Evolutionary conservation across 352 stramenopile species (phyloP), one percentile per base, ranked within the genome.

Genomic region (Pythium scleroteichum): DNA sequence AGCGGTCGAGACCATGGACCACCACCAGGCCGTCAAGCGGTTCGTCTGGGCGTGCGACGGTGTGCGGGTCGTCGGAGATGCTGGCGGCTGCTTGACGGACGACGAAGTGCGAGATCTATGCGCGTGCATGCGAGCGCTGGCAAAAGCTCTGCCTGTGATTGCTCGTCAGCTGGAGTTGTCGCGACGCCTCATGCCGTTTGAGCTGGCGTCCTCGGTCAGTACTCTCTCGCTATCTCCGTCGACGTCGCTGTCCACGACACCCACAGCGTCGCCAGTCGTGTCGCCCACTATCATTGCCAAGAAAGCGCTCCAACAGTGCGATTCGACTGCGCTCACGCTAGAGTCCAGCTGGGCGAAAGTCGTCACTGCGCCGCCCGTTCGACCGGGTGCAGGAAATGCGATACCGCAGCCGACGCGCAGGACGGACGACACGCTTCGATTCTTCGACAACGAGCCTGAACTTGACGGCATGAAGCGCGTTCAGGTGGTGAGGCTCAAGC

Each of bases 401-500:
- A 1, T 22, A 22, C 42, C 22, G 22, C 42, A 17, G 16, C 3
- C 50, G 16, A 47, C 50, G 33, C 29, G 50, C 3, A 35, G 46
- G 33, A 47, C 33, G 10, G 50, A 35, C 13, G 50, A 57, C 1
- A 32, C 50, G 4, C 35, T 47, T 17, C 32, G 46, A 2, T 57
- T 57, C 27, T 57, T 57, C 22, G 29, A 57, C 20, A 35, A 57
- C 10, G 50, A 29, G 1, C 50, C 50, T 6, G 50, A 57, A 22
- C 50, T 57, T 13, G 50, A 57, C 23, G 50, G 50, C 50, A 57
- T 57, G 50, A 57, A 57, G 38, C 50, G 50, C 16, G 50, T 57
- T 20, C 50, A 57, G 35, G 50, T 57, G 4, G 45, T 57, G 19
- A 29, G 50, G 9, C 19, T 57, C 14, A 57, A 57, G 20, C 50